Evolutionary conservation across 139 green algal genomes (phyloP).

Genomic region (Ostreobium quekettii): DNA sequence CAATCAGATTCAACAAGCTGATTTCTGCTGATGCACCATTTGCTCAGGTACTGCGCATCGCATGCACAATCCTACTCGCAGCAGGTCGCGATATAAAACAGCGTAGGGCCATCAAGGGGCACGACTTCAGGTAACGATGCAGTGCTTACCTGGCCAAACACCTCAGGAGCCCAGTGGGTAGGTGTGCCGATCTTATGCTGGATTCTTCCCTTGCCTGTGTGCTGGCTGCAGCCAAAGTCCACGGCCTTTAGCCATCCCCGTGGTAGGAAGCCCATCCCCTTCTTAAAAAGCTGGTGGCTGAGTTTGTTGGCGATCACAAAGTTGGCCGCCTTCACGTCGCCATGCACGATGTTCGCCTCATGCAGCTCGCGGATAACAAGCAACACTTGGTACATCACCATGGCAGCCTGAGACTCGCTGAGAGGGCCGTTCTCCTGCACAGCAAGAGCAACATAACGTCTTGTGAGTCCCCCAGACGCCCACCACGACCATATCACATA

Average conservation of each 20-base stretch:
- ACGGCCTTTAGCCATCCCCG: constrained; percentile 18
- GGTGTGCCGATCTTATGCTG: constrained; percentile 14
- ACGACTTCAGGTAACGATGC: too few species aligned
- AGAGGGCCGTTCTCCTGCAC: constrained; percentile 13
- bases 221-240: constrained; percentile 15
- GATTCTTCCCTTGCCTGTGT: constrained; percentile 14
- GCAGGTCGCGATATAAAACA: too few species aligned
- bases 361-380: constrained; percentile 7
- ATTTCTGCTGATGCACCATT: too few species aligned
- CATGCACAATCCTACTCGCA: too few species aligned
- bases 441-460: too few species aligned
- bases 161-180: constrained; percentile 18
- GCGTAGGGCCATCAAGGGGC: too few species aligned
- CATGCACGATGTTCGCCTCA: constrained; percentile 11
- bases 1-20: too few species aligned
- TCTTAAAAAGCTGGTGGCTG: constrained; percentile 16
- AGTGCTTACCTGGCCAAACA: constrained; percentile 12
- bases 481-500: too few species aligned
- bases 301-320: constrained; percentile 12
- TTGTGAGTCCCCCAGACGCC: too few species aligned
- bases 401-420: constrained; percentile 2
- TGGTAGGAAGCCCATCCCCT: constrained; percentile 5
- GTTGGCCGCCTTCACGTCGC: constrained; percentile 18
- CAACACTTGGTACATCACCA: constrained; percentile 8
- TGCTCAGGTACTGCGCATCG: too few species aligned